Conservation (phyloP, 1,139 yeast genomes). For the Diutina sp. region DNA sequence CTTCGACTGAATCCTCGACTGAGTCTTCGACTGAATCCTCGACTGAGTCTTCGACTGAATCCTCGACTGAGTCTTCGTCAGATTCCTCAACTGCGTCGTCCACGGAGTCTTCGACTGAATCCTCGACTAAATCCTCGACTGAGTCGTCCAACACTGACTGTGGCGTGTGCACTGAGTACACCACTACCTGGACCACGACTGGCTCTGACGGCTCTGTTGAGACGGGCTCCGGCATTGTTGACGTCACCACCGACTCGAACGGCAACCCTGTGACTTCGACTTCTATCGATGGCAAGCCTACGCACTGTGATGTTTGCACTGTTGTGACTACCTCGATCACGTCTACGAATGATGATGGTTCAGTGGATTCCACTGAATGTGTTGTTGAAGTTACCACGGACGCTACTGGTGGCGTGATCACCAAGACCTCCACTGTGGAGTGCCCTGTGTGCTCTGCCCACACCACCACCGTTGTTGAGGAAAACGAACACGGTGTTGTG, state of each 20-base stretch:
- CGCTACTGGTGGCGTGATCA: neutral
- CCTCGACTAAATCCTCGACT: too few species aligned
- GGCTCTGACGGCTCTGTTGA: neutral
- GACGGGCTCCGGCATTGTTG: neutral
- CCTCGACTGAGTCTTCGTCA: too few species aligned
- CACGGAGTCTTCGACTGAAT: too few species aligned
- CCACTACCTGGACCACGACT: slow-evolving; percentile 1
- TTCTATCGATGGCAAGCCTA: neutral
- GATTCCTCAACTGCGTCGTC: too few species aligned
- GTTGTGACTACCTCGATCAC: neutral
- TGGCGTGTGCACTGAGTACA: neutral
- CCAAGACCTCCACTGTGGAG: neutral
- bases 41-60: too few species aligned
- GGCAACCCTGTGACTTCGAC: neutral
- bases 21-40: too few species aligned
- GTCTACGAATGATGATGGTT: neutral
- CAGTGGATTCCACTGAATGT: neutral
- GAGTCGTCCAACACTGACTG: neutral
- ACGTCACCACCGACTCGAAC: neutral
- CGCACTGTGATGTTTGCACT: neutral
- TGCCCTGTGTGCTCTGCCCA: neutral
- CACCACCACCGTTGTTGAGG: neutral
- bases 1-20: too few species aligned
- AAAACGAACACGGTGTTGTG: neutral
- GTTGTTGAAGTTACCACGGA: neutral